A percentile compares a stretch with the other conserved stretches of the same genome.
Evolutionary conservation across 2,329 filamentous ascomycete genomes (phyloP).

Genomic region (Penicillium frequentans): DNA sequence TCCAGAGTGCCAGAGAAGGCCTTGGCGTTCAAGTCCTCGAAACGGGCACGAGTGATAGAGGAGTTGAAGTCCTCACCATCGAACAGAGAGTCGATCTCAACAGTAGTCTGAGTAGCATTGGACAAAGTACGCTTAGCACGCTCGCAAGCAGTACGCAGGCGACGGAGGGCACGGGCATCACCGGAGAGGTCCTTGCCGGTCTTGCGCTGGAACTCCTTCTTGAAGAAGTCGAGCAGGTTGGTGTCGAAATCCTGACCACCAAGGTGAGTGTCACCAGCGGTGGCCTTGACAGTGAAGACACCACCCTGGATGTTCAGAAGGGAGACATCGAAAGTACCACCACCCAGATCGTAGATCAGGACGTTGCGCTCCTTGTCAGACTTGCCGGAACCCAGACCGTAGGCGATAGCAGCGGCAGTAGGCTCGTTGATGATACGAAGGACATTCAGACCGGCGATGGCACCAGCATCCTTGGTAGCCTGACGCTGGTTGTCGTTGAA

Average conservation of each 20-base stretch:
- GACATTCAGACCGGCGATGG: conserved; percentile 95
- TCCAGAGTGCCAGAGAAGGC: conserved; percentile 91
- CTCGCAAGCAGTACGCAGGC: conserved; percentile 97
- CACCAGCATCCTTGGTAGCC: conserved; percentile 98
- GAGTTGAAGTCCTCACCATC: conserved; percentile 97
- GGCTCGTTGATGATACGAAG: conserved; percentile 99
- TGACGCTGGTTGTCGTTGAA: conserved; percentile 99
- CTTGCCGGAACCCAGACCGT: conserved; percentile 94
- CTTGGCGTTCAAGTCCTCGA: conserved; percentile 97
- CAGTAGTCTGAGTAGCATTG: conserved; percentile 93
- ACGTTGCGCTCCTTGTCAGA: conserved; percentile 98
- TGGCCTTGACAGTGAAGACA: conserved; percentile 99
- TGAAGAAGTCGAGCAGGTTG: conserved; percentile 93
- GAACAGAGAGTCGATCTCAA: conserved; percentile 98
- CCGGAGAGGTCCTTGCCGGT: conserved; percentile 76
- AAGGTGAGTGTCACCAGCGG: conserved; percentile 94
- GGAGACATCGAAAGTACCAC: conserved; percentile 99
- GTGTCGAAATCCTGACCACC: conserved; percentile 97
- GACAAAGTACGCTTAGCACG: conserved; percentile 99
- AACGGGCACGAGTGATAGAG: conserved; percentile 96
- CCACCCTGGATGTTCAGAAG: conserved; percentile 98
- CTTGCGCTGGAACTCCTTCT: conserved; percentile 87
- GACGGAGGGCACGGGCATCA: conserved; percentile 88
- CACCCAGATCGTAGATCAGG: conserved; percentile 99
- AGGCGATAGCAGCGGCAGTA: conserved; percentile 95